phyloP scores from a whole-genome alignment of 2,329 filamentous ascomycete species.

The Teratosphaeria viscida region DNA sequence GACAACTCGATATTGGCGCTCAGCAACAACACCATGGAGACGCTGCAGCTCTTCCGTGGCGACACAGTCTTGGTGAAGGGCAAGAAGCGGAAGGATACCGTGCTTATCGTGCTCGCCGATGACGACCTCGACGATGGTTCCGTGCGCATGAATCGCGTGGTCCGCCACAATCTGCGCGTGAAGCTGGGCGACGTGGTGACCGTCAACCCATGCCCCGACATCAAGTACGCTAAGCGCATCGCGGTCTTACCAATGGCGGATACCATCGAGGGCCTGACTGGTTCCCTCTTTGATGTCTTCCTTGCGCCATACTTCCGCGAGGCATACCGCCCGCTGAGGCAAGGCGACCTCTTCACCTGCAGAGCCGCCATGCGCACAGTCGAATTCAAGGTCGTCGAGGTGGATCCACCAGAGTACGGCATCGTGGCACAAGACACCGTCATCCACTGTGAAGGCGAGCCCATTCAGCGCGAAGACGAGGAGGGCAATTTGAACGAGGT shows the following conservation, averaged over 20 bases:
- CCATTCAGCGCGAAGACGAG: slow-evolving; percentile 95
- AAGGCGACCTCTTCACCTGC: slow-evolving; percentile 95
- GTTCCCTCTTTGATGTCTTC: slow-evolving; percentile 97
- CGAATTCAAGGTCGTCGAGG: slow-evolving; percentile 98
- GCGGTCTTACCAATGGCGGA: slow-evolving; percentile 96
- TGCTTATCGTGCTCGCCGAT: slow-evolving; percentile 92
- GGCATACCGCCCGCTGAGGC: slow-evolving; percentile 91
- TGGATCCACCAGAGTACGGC: slow-evolving; percentile 95
- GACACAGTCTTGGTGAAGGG: slow-evolving; percentile 97
- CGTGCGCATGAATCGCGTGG: slow-evolving; percentile 94
- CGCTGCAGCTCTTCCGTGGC: slow-evolving; percentile 93
- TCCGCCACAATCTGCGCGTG: slow-evolving; percentile 94
- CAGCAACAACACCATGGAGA: slow-evolving; percentile 98
- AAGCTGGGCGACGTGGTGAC: slow-evolving; percentile 98
- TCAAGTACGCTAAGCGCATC: slow-evolving; percentile 99
- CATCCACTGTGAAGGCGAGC: slow-evolving; percentile 96
- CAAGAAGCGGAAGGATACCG: slow-evolving; percentile 99
- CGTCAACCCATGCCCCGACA: slow-evolving; percentile 94
- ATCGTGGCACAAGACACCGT: slow-evolving; percentile 98
- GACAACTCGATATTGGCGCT: slow-evolving; percentile 99
- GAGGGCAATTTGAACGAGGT: slow-evolving; percentile 99
- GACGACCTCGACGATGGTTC: slow-evolving; percentile 97
- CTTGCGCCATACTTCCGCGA: slow-evolving; percentile 99
- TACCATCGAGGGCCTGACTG: slow-evolving; percentile 93
- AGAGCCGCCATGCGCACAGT: slow-evolving; percentile 98